These are phyloP conservation scores for Kernera saxatilis DNA, from an alignment of 345 rosid species.

Conservation along the genomic window DNA sequence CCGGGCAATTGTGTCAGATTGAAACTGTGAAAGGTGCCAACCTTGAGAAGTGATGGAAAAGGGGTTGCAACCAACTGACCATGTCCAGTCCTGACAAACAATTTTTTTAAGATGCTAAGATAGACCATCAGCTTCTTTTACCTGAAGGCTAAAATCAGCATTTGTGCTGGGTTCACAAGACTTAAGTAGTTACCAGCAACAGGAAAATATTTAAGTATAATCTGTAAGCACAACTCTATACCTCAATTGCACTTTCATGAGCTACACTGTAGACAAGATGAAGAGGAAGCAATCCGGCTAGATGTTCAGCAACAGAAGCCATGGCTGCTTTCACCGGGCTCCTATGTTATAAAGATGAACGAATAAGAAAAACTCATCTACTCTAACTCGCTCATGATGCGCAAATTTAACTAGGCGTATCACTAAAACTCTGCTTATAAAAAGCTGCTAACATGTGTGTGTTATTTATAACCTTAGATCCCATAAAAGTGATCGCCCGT, in stretches of 20 bases:
- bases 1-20: conserved; percentile 84
- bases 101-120: not conserved
- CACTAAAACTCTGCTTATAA: not conserved
- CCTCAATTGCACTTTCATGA: conserved; percentile 96
- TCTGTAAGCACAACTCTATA: conserved; percentile 26
- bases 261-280: conserved; percentile 94
- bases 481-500: conserved; percentile 88
- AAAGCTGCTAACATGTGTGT: not conserved
- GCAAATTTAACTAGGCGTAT: not conserved
- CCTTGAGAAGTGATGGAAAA: conserved; percentile 83
- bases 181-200: conserved; percentile 2
- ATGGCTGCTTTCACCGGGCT: conserved; percentile 83
- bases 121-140: not conserved
- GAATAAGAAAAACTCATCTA: not conserved
- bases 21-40: conserved; percentile 84
- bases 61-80: conserved; percentile 97
- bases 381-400: not conserved
- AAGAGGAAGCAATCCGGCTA: conserved; percentile 96
- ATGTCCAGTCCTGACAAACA: conserved; percentile 79
- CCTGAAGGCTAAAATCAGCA: not conserved
- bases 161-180: not conserved
- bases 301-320: conserved; percentile 90
- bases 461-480: conserved; percentile 73
- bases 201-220: not conserved
- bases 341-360: conserved; percentile 38